Base-by-base conservation (phyloP, 208 protist genomes). In the Leishmania guyanensis region DNA sequence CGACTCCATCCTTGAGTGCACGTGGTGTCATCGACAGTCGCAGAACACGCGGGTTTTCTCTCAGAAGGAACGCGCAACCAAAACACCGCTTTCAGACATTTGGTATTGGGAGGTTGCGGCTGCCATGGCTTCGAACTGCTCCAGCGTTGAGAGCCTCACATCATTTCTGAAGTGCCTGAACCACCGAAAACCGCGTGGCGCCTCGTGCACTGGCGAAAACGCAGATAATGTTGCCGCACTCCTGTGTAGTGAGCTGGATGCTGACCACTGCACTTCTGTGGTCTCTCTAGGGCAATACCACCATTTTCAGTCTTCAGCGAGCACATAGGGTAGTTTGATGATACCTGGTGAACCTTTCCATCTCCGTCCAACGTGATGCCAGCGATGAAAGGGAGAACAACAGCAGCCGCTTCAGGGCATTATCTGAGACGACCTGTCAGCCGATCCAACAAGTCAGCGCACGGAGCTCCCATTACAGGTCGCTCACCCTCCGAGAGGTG, bases 81-180 rank as follows among this genome's bases (percentile, higher is more conserved):
- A 79, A 62, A 33, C 17, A 5, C 10, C 48, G 1, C 9, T 79
- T 68, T 54, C 46, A 5, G 51, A 83, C 36, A 82, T 81, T 66
- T 91, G 80, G 66, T 85, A 73, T 56, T 86, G 88, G 82, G 92
- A 96, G 74, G 81, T 92, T 33, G 81, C 88, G 3, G 90, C 89
- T 12, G 91, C 89, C 6, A 82, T 96, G 20, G 91, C 91, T 16
- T 86, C 91, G 17, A 94, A 94, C 64, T 93, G 90, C 83, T 92
- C 89, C 12, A 88, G 74, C 26, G 82, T 89, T 10, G 54, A 78
- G 8, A 84, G 39, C 46, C 79, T 82, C 53, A 69, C 51, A 20
- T 14, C 9, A 3, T 78, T 85, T 64, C 62, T 88, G 5, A 39
- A 68, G n/a, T 75, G 65, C 46, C 73, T 86, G 46, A 76, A 71